Base-by-base conservation (phyloP, 371 early-diverging fungal species). In the Thermomucor indicae-seudaticae region DNA sequence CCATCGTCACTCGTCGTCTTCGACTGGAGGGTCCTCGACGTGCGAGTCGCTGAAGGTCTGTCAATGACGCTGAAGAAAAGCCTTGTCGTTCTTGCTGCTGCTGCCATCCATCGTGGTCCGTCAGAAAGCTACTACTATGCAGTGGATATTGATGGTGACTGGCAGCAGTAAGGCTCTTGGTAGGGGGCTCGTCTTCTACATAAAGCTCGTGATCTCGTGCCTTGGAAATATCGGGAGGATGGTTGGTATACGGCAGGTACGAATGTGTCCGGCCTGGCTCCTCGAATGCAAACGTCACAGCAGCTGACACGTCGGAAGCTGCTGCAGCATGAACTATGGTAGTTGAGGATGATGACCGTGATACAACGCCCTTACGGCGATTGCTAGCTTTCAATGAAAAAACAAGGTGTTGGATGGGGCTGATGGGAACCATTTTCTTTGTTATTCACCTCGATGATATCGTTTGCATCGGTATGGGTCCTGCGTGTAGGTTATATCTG, bases 171-270 rank as follows among this genome's bases (percentile, higher is more conserved):
- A 32, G 32, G 32, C 32, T 32, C 14, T 32, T 32, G 10, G 32
- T 14, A 56, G 5, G 10, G 60, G 56, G 47, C 32, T 52, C 52
- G 28, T 53, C 54, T 47, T 53, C 54, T 25, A 38, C 22, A 24
- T 47, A 53, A 4, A 53, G 30, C 30, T n/a, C 27, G 30, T 40
- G 23, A 25, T 46, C 20, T 4, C 30, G 25, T 43, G 51, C 38
- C 31, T 42, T 40, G 2, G 29, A 22, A 11, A 60, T 51, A 30
- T 59, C 65, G 19, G 55, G 65, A 7, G 49, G 40, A 41, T 65
- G 69, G 32, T 69, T 62, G 24, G 60, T 62, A 25, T 70, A 67
- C 2, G 71, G 67, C 12, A 70, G 39, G 41, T 70, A 70, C 4
- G 71, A 67, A 17, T 53, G 53, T 19, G 47, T 53, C 11, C 53